A percentile compares a stretch with the other conserved stretches of the same genome.
Conservation (phyloP, 495 filamentous ascomycete species). For the Penicillium samsonianum region DNA sequence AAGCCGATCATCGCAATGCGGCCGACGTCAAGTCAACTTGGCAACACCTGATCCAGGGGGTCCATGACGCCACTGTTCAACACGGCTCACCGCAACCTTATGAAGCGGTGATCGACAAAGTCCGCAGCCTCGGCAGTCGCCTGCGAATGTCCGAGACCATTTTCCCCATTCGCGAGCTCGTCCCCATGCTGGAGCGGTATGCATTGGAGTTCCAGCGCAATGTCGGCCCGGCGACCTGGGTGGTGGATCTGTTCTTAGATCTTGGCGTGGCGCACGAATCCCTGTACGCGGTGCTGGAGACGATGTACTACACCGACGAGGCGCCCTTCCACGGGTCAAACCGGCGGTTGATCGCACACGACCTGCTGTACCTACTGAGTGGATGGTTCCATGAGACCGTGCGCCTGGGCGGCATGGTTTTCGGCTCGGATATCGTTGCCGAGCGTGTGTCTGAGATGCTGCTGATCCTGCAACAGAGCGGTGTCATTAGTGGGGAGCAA, state of each 20-base stretch:
- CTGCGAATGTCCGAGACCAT: conserved; percentile 75
- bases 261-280: conserved; percentile 74
- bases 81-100: conserved; percentile 64
- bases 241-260: conserved; percentile 75
- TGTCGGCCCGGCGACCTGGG: conserved; percentile 72
- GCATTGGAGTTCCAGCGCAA: conserved; percentile 69
- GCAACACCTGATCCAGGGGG: conserved; percentile 73
- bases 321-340: conserved; percentile 74
- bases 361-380: conserved; percentile 62
- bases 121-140: conserved; percentile 75
- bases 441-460: conserved; percentile 49
- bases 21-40: conserved; percentile 81
- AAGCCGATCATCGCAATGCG: conserved; percentile 82
- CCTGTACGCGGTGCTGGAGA: conserved; percentile 74
- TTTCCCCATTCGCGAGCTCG: conserved; percentile 66
- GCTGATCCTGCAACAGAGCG: conserved; percentile 45
- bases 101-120: conserved; percentile 71
- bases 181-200: conserved; percentile 78
- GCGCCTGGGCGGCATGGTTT: conserved; percentile 53
- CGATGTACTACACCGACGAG: conserved; percentile 80
- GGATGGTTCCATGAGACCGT: conserved; percentile 65
- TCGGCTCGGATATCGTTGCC: conserved; percentile 54
- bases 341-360: conserved; percentile 58
- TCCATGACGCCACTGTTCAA: conserved; percentile 62
- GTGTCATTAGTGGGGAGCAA: conserved; percentile 32